Evolutionary conservation across 257 asterid genomes (phyloP), one percentile per base, ranked within the genome.

Genomic region (Plantago major): DNA sequence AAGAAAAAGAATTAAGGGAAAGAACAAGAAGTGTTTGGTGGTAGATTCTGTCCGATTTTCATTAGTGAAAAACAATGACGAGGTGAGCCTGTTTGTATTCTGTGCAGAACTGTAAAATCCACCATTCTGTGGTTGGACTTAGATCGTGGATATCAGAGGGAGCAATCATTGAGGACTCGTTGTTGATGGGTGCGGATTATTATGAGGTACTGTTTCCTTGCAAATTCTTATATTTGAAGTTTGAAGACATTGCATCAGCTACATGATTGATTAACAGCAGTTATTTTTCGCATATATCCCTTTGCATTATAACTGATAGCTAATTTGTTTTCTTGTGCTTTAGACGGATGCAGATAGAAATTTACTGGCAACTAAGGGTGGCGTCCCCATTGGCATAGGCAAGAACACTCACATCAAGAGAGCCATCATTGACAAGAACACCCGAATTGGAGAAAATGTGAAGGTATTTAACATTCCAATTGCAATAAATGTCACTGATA

Each of bases 131-230:
- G 65, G 88, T 90, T 69, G 97, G 97, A 65, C 93, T 90, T 19
- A 77, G 97, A 67, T 90, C 97, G n/a, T 90, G 97, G 78, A 85
- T 90, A 66, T 85, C 97, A 42, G 96, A 81, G 67, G 97, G 97
- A 50, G 97, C 97, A 68, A 68, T 87, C 66, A 85, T 90, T 64
- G 97, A 90, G 77, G 97, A 90, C 64, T 37, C 95, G 13, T 71
- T 89, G 74, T 69, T 89, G 76, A 89, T 89, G 97, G 97, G 97
- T 49, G 97, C 95, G 45, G 97, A 90, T 75, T 90, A 90, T 71
- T 90, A 90, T 13, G 97, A 90, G 95, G 97, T 90, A 84, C 75
- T 51, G 30, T 57, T 68, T n/a, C 43, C 68, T 53, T 14, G 43
- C 47, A 55, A 48, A 55, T 28, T 10, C 17, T 6, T 56, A 38